Conservation (phyloP, 2,329 filamentous ascomycete species). For the Pyrenochaeta sp. region DNA sequence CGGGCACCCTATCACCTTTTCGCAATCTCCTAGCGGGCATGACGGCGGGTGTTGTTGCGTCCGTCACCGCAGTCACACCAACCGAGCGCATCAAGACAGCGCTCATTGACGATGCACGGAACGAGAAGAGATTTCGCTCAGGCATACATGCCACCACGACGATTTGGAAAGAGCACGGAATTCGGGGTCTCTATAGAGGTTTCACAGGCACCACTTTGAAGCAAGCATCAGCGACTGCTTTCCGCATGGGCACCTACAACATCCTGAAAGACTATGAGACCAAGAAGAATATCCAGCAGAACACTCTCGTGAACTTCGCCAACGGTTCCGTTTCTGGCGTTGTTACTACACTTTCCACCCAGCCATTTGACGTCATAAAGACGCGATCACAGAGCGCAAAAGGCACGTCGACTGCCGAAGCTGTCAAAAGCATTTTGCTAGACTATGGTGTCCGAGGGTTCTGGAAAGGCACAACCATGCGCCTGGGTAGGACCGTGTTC, state of each 20-base stretch:
- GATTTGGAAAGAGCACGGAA: conserved; percentile 61
- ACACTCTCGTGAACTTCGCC: conserved; percentile 64
- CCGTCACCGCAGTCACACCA: conserved; percentile 70
- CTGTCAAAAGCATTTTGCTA: conserved; percentile 60
- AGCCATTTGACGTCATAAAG: conserved; percentile 71
- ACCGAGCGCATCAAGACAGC: conserved; percentile 74
- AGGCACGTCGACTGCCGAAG: conserved; percentile 65
- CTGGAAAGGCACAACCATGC: conserved; percentile 74
- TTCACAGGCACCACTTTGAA: conserved; percentile 68
- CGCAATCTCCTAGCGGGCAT: conserved; percentile 70
- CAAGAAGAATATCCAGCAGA: conserved; percentile 57
- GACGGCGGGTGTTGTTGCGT: conserved; percentile 68
- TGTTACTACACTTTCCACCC: conserved; percentile 66
- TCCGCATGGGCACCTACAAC: conserved; percentile 69
- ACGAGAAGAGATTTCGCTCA: conserved; percentile 57
- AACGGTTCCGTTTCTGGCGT: conserved; percentile 68
- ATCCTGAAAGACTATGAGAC: conserved; percentile 67
- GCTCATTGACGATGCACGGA: conserved; percentile 67
- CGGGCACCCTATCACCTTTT: conserved; percentile 63
- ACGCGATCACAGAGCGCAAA: conserved; percentile 67
- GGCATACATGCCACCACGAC: conserved; percentile 60
- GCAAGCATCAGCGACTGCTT: conserved; percentile 67
- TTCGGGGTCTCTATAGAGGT: conserved; percentile 64
- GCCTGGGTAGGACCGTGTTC: conserved; percentile 68
- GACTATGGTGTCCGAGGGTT: conserved; percentile 68